Conservation (phyloP, 2,329 filamentous ascomycete genomes). For the Claviceps citrina region DNA sequence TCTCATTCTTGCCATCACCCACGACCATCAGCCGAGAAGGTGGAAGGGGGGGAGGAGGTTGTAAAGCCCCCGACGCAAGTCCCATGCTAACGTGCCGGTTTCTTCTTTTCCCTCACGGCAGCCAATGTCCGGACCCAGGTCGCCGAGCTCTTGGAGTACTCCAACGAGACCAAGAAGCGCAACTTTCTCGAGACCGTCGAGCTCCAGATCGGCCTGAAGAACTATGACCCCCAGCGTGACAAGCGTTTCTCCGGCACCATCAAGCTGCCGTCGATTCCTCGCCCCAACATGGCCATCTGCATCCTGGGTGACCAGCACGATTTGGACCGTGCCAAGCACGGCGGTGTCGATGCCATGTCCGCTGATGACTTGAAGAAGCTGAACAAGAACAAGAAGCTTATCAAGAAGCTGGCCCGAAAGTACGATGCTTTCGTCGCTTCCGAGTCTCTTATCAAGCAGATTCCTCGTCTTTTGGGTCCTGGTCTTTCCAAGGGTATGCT, state of each 20-base stretch:
- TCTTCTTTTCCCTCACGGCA: slow-evolving; percentile 7
- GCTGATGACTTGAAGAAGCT: slow-evolving; percentile 99
- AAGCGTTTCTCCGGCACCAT: slow-evolving; percentile 99
- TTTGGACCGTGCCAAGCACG: slow-evolving; percentile 99
- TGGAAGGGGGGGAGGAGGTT: no score
- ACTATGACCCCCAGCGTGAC: slow-evolving; percentile 99
- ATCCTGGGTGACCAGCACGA: slow-evolving; percentile 72
- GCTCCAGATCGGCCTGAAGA: slow-evolving; percentile 88
- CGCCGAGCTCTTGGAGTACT: slow-evolving; percentile 88
- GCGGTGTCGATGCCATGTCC: slow-evolving; percentile 96
- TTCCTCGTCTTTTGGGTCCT: slow-evolving; percentile 96
- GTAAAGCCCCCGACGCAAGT: not conserved
- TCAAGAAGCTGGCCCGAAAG: slow-evolving; percentile 99
- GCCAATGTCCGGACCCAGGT: slow-evolving; percentile 95
- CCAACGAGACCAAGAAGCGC: slow-evolving; percentile 83
- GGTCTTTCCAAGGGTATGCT: slow-evolving; percentile 88
- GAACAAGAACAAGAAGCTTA: slow-evolving; percentile 99
- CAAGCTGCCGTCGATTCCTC: slow-evolving; percentile 81
- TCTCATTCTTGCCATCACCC: not conserved
- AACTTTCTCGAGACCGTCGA: slow-evolving; percentile 96
- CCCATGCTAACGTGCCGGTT: slow-evolving; percentile 16
- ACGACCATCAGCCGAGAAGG: no score
- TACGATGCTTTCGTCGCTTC: slow-evolving; percentile 99
- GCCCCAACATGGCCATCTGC: slow-evolving; percentile 78
- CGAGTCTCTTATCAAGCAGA: slow-evolving; percentile 97